Percentiles rank a stretch among this genome's conserved stretches.
These are phyloP conservation scores for Phaeosphaeriaceae sp. DNA, from an alignment of 2,329 filamentous ascomycete species.

Conservation along the genomic window DNA sequence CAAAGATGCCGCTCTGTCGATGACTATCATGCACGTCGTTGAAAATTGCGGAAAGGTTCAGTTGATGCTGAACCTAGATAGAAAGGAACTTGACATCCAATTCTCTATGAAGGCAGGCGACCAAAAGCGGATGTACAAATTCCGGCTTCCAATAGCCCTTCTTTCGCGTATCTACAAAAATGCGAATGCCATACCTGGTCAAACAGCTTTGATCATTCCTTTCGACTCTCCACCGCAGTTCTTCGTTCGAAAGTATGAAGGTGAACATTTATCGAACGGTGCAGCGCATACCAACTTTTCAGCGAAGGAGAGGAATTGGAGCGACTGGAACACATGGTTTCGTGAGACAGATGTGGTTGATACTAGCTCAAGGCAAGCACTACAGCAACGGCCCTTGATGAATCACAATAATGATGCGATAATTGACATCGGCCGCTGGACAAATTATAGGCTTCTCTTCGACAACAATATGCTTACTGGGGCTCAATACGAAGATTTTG, in stretches of 20 bases:
- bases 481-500: conserved; percentile 53
- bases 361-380: conserved; percentile 31
- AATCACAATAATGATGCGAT: conserved; percentile 55
- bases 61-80: conserved; percentile 52
- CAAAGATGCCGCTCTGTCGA: conserved; percentile 58
- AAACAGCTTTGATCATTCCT: conserved; percentile 39
- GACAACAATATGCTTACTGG: conserved; percentile 37
- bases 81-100: conserved; percentile 53
- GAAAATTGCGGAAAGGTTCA: conserved; percentile 31
- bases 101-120: conserved; percentile 47
- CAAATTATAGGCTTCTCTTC: conserved; percentile 62
- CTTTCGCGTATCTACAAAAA: conserved; percentile 49
- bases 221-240: conserved; percentile 52
- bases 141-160: conserved; percentile 55
- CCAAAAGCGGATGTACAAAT: conserved; percentile 41
- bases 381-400: conserved; percentile 31
- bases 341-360: conserved; percentile 69
- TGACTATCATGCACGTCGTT: conserved; percentile 65
- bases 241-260: conserved; percentile 44
- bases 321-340: conserved; percentile 64
- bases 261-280: conserved; percentile 10
- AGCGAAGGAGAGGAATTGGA: conserved; percentile 55
- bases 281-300: conserved; percentile 17
- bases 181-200: conserved; percentile 7
- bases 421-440: conserved; percentile 72